Evolutionary conservation across 1,139 yeast species (phyloP).

Genomic region (Debaryomycetaceae sp.): DNA sequence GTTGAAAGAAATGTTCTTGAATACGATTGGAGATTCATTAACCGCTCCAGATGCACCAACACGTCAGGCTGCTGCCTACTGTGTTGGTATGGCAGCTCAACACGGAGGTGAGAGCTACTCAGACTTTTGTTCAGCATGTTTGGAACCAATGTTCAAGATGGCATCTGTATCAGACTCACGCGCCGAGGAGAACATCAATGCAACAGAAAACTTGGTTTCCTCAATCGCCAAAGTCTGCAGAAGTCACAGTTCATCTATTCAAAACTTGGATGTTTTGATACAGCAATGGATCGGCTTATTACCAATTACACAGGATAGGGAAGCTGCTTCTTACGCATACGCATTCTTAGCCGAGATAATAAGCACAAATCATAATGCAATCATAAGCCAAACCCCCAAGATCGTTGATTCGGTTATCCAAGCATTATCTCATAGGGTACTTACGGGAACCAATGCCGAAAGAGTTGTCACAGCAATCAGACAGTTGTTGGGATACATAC

Average conservation of each 20-base stretch:
- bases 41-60: conserved; percentile 67
- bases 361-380: conserved; percentile 62
- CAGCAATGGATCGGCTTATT: conserved; percentile 77
- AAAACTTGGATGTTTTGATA: conserved; percentile 60
- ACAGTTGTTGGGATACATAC: conserved; percentile 41
- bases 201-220: conserved; percentile 82
- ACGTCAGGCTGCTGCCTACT: conserved; percentile 84
- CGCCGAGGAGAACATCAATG: conserved; percentile 75
- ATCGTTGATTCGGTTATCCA: conserved; percentile 73
- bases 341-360: conserved; percentile 72
- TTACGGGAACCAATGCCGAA: conserved; percentile 69
- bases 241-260: conserved; percentile 52
- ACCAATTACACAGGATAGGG: conserved; percentile 81
- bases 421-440: conserved; percentile 66
- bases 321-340: conserved; percentile 88
- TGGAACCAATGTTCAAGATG: conserved; percentile 73
- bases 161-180: conserved; percentile 81
- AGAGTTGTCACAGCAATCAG: conserved; percentile 61
- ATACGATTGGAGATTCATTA: conserved; percentile 61
- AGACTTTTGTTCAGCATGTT: conserved; percentile 61
- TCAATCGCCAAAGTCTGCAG: conserved; percentile 81
- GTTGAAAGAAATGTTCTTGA: conserved; percentile 62
- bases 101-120: conserved; percentile 64
- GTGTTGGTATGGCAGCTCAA: conserved; percentile 85
- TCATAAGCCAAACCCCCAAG: conserved; percentile 55